phyloP scores from a whole-genome alignment of 148 eudicot species.

The Fagopyrum tataricum region DNA sequence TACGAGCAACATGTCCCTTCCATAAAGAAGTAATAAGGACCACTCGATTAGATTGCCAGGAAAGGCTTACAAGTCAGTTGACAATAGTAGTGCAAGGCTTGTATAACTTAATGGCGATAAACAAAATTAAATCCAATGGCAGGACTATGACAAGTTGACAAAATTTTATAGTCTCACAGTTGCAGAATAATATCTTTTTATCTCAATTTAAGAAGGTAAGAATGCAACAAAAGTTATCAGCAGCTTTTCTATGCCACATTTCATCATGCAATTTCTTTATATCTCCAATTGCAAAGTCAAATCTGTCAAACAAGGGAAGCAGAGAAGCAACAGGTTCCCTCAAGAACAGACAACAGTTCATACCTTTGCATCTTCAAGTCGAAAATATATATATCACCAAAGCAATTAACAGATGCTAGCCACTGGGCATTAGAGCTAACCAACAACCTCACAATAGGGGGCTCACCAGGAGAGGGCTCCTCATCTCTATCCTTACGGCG shows the following conservation, averaged over 20 bases:
- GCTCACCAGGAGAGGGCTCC: constrained; percentile 55
- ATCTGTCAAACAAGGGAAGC: not conserved
- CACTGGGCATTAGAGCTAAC: constrained; percentile 89
- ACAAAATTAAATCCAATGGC: not conserved
- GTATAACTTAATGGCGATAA: too few relatives aligned
- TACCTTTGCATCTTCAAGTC: constrained; percentile 80
- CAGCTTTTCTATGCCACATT: not conserved
- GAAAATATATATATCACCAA: constrained; percentile 81
- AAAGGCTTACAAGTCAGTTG: too few relatives aligned
- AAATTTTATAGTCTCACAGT: not conserved
- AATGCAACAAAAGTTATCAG: not conserved
- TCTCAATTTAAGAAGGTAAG: not conserved
- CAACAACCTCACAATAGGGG: constrained; percentile 78
- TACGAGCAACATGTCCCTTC: too few relatives aligned
- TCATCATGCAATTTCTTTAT: not conserved
- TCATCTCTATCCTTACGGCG: constrained; percentile 46
- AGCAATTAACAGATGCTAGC: constrained; percentile 87
- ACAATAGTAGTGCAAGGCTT: too few relatives aligned
- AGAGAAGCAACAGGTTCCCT: not conserved
- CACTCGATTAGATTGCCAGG: too few relatives aligned
- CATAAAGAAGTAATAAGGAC: too few relatives aligned
- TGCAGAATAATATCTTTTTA: not conserved
- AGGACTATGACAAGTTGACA: not conserved
- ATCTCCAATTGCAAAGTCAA: not conserved
- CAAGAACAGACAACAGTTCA: not conserved